Base-by-base conservation (phyloP, 2,329 filamentous ascomycete species). In the Microdochium nivale region DNA sequence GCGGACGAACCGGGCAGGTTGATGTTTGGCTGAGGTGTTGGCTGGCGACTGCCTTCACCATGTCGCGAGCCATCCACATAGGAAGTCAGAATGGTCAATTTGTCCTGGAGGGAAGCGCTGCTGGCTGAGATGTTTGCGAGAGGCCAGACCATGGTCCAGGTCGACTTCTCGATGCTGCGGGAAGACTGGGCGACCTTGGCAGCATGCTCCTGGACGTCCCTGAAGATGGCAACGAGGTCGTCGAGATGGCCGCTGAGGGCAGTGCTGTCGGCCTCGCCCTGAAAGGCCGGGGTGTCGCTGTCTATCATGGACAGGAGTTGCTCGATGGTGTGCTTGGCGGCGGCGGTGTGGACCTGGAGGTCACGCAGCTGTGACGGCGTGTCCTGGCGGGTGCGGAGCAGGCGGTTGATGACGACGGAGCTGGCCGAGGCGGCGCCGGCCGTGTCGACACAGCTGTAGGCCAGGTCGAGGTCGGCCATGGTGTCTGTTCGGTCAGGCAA, bases 311-410 rank as follows among this genome's bases (percentile, higher is more conserved):
- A 27, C 5, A 55, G 46, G 2, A 55, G 33, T 21, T 30, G 46
- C 25, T 55, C 52, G 19, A 55, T 43, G 7, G 37, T 40, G 30
- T 51, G 52, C 33, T 53, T 55, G 40, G 30, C 27, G 2, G 47
- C 27, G 25, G 43, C 48, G 14, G 43, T 13, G 5, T 53, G 51
- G 21, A 49, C n/a, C 16, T 50, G 49, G 16, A 55, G 46, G 19
- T 48, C 24, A 24, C 49, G 47, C 24, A 55, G n/a, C 40, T 53
- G 46, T 19, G 30, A 14, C 1, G 51, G 51, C 16, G 50, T 37
- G n/a, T 53, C 53, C 23, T 40, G 47, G 33, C 50, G 53, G 25
- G 44, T 30, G 37, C 53, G 51, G 21, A 55, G 24, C 7, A 55
- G 43, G 19, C 50, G 53, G 25, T 55, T 55, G 16, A 55, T 25